Percentiles rank a stretch among this genome's conserved stretches.
These are phyloP conservation scores for Ceratobasidium sp. DNA, from an alignment of 1,284 basidiomycete species.

Conservation along the genomic window DNA sequence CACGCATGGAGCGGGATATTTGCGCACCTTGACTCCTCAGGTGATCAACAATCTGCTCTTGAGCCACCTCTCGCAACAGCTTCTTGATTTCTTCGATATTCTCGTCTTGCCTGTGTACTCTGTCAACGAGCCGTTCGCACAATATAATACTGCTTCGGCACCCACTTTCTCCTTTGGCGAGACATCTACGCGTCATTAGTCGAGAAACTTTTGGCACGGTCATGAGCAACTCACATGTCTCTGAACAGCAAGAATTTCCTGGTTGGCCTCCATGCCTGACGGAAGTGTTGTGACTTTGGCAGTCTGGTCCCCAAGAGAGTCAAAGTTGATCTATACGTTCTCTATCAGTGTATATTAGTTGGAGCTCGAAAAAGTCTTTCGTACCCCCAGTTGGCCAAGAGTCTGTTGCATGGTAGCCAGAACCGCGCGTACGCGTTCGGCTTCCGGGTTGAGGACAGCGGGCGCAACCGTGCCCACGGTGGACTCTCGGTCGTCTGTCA, in stretches of 20 bases:
- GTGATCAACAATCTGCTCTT: slow-evolving; percentile 48
- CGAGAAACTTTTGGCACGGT: background rate
- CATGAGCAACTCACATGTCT: slow-evolving; percentile 9
- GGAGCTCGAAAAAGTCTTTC: background rate
- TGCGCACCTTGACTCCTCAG: slow-evolving; percentile 39
- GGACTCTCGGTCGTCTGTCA: slow-evolving; percentile 36
- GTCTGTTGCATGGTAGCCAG: slow-evolving; percentile 34
- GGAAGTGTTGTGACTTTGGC: slow-evolving; percentile 40
- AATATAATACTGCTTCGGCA: background rate
- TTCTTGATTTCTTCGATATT: slow-evolving; percentile 41
- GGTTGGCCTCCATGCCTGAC: slow-evolving; percentile 31
- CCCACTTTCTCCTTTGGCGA: slow-evolving; percentile 38
- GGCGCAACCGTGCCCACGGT: slow-evolving; percentile 30
- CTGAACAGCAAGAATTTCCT: slow-evolving; percentile 41
- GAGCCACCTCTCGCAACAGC: slow-evolving; percentile 44
- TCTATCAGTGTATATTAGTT: background rate
- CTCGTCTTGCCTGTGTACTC: slow-evolving; percentile 28
- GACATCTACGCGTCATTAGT: slow-evolving; percentile 27
- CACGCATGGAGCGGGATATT: background rate
- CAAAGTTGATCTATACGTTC: slow-evolving; percentile 24
- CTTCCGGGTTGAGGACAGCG: slow-evolving; percentile 26
- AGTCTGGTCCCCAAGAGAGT: slow-evolving; percentile 38
- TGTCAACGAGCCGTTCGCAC: background rate
- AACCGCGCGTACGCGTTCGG: slow-evolving; percentile 28
- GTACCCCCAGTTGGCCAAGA: slow-evolving; percentile 13